Evolutionary conservation across 768 basidiomycete genomes (phyloP).

Genomic region (Naganishia kalamii): DNA sequence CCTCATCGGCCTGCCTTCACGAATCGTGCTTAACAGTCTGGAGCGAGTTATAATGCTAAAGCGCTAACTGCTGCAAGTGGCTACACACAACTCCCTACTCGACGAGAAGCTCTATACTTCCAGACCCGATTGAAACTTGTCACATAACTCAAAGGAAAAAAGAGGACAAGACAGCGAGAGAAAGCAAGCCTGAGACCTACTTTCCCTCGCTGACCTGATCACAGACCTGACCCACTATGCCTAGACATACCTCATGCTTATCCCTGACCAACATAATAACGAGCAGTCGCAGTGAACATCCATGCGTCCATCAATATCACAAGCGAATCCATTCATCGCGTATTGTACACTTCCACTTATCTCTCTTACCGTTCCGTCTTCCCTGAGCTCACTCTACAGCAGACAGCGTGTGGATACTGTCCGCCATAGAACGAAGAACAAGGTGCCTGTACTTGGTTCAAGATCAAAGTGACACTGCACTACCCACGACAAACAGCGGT

Average conservation of each 20-base stretch:
- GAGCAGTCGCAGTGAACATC: not conserved
- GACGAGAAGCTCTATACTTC: not conserved
- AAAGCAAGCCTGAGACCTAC: not conserved
- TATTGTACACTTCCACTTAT: not conserved
- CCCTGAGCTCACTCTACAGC: not conserved
- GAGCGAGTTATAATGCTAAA: not conserved
- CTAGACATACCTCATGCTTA: not conserved
- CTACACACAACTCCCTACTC: not conserved
- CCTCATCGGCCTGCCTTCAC: not conserved
- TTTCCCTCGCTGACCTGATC: not conserved
- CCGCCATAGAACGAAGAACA: not conserved
- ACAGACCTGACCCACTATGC: not conserved
- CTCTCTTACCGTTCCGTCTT: not conserved
- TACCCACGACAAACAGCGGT: not conserved
- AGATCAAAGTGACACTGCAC: not conserved
- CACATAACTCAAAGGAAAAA: not conserved
- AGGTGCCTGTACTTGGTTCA: not conserved
- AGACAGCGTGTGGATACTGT: not conserved
- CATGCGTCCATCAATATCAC: not conserved
- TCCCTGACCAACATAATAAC: not conserved
- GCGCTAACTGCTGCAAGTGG: not conserved
- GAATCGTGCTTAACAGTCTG: not conserved
- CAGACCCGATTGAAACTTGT: not conserved
- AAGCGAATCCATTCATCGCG: not conserved
- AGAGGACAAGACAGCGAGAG: not conserved